Conservation (phyloP, 2,329 filamentous ascomycete genomes). For the Cercospora zeina region DNA sequence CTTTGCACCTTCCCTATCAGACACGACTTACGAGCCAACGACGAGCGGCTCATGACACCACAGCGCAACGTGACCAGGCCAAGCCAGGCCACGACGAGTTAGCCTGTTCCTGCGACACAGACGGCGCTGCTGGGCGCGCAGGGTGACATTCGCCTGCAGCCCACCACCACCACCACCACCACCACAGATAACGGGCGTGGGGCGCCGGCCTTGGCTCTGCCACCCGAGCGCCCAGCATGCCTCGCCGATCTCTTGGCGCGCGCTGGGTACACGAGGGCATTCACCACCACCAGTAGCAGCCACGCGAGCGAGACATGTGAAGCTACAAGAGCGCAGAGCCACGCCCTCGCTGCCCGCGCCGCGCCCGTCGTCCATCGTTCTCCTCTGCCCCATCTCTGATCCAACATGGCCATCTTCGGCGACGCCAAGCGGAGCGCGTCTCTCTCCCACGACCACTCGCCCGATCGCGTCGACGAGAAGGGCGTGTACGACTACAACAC, state of each 20-base stretch:
- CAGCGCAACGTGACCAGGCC: conserved; percentile 3
- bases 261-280: conserved; percentile 7
- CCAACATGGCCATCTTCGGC: conserved; percentile 15
- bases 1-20: conserved; percentile 11
- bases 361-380: neutral
- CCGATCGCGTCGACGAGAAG: conserved; percentile 10
- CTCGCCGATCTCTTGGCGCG: conserved; percentile 6
- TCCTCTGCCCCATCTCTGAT: neutral
- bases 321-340: neutral
- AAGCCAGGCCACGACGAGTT: neutral
- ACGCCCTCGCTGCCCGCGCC: neutral
- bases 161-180: neutral
- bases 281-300: neutral
- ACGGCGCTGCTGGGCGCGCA: neutral
- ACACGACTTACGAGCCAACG: conserved; percentile 7
- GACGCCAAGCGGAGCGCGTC: conserved; percentile 12
- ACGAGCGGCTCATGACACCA: neutral
- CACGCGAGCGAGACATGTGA: neutral
- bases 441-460: conserved; percentile 15
- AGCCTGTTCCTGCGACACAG: neutral
- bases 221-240: neutral
- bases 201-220: conserved; percentile 10
- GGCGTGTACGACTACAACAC: conserved; percentile 9
- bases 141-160: conserved; percentile 8
- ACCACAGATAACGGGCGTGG: conserved; percentile 14